Evolutionary conservation across 768 basidiomycete species (phyloP).

Genomic region (Chalciporus sphaerocephalus): DNA sequence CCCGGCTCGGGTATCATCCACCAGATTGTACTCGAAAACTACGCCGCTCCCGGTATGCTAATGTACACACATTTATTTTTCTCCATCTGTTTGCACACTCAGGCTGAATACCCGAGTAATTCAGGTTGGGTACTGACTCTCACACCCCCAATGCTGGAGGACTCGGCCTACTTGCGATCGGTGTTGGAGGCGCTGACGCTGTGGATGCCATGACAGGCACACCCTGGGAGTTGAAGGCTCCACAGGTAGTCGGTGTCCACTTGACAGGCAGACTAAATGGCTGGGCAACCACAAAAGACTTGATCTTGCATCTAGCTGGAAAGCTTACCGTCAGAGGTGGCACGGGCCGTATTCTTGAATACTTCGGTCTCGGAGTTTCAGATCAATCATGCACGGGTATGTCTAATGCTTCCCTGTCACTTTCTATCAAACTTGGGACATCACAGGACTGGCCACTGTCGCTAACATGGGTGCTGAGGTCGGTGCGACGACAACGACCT

Average conservation of each 20-base stretch:
- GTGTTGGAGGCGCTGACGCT: constrained; percentile 98
- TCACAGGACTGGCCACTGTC: constrained; percentile 81
- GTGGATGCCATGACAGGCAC: constrained; percentile 98
- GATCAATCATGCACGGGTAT: constrained; percentile 89
- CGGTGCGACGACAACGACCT: constrained; percentile 98
- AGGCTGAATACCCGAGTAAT: constrained; percentile 5
- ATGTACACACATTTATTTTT: constrained; percentile 53
- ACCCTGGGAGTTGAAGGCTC: constrained; percentile 96
- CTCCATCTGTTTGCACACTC: not conserved
- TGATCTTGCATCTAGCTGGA: constrained; percentile 92
- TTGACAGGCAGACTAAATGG: constrained; percentile 82
- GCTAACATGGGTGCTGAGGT: constrained; percentile 99
- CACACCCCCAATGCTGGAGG: constrained; percentile 99
- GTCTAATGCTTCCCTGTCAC: constrained; percentile 1
- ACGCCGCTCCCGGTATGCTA: constrained; percentile 91
- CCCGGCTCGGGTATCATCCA: constrained; percentile 92
- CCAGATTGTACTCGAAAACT: constrained; percentile 97
- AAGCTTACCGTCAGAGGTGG: constrained; percentile 93
- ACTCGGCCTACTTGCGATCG: constrained; percentile 92
- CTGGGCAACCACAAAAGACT: constrained; percentile 94
- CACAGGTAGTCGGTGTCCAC: constrained; percentile 81
- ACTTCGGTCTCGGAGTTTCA: constrained; percentile 90
- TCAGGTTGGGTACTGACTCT: constrained; percentile 85
- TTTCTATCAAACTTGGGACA: not conserved
- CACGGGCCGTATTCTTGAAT: constrained; percentile 93